Base-by-base conservation (phyloP, 768 basidiomycete species). In the Pholiota conissans region DNA sequence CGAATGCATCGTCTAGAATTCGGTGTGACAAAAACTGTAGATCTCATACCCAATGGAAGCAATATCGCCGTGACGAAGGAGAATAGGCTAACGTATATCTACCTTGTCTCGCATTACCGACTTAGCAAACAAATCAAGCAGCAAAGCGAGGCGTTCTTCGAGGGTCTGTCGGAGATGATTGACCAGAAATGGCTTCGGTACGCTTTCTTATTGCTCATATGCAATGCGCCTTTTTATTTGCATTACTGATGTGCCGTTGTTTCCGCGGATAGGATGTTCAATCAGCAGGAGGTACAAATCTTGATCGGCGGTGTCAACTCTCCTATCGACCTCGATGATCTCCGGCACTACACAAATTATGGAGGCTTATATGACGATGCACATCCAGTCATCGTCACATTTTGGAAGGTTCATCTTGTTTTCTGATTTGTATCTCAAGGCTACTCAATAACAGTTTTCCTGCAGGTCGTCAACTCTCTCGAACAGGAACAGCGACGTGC, bases 201-300 rank as follows among this genome's bases (percentile, higher is more conserved):
- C 26, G 75, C 66, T 29, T 52, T 20, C 10, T 22, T 37, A 24
- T 29, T 37, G 50, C n/a, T 11, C 7, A 16, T 22, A 0, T 3
- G 18, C 45, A 18, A 20, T 26, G 3, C 34, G 5, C 16, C 20
- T 54, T n/a, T 27, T 1, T 2, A 5, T 13, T 18, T 14, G 18
- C 6, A 6, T 9, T 8, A 5, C 34, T 37, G 13, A 35, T 22
- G 42, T 3, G 4, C n/a, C n/a, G n/a, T 45, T 24, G 5, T 5
- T 26, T 40, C 9, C 22, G 13, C 30, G 7, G 18, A 29, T 26
- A 91, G 93, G 45, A 95, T 98, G 92, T 99, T 98, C 75, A 96
- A 98, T 70, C 95, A 96, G 62, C 90, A 93, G 68, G 97, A 98
- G 71, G 78, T 98, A 3, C 94, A 95, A 68, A 89, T 96, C 48